These are phyloP conservation scores for Panaeolus cyanescens DNA, from an alignment of 768 basidiomycete genomes.

Conservation along the genomic window DNA sequence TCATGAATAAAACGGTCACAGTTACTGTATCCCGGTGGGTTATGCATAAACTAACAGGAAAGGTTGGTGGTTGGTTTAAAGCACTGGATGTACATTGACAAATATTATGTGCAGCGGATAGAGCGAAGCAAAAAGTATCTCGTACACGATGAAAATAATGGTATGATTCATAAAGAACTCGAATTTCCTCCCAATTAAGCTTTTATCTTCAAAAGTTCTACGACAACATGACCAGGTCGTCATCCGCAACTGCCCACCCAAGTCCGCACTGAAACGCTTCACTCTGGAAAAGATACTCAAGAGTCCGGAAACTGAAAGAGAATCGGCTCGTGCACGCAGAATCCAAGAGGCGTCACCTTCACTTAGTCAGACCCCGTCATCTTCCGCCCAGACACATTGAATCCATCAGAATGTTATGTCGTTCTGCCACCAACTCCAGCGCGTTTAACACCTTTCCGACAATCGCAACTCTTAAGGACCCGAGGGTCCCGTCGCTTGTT, in stretches of 20 bases:
- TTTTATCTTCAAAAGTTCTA: conserved; percentile 43
- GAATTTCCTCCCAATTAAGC: conserved; percentile 5
- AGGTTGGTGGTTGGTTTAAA: conserved; percentile 46
- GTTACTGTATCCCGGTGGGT: conserved; percentile 78
- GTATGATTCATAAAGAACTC: conserved; percentile 41
- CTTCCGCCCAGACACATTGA: background rate
- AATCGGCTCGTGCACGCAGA: conserved; percentile 33
- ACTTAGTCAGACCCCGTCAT: background rate
- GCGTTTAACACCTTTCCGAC: background rate
- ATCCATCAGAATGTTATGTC: conserved; percentile 6
- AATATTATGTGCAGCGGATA: conserved; percentile 52
- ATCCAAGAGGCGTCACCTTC: conserved; percentile 14
- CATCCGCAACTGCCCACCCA: conserved; percentile 81
- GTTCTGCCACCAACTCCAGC: conserved; percentile 6
- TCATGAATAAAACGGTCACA: conserved; percentile 84
- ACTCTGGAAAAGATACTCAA: conserved; percentile 63
- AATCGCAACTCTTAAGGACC: background rate
- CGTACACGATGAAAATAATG: conserved; percentile 71
- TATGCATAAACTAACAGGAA: conserved; percentile 73
- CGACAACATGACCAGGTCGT: conserved; percentile 70
- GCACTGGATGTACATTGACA: background rate
- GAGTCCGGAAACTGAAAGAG: conserved; percentile 69
- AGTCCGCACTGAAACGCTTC: conserved; percentile 81
- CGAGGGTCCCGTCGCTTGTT: conserved; percentile 18
- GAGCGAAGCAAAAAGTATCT: conserved; percentile 79